These are phyloP conservation scores for Trichoderma endophyticum DNA, from an alignment of 2,329 filamentous ascomycete genomes.

Conservation along the genomic window DNA sequence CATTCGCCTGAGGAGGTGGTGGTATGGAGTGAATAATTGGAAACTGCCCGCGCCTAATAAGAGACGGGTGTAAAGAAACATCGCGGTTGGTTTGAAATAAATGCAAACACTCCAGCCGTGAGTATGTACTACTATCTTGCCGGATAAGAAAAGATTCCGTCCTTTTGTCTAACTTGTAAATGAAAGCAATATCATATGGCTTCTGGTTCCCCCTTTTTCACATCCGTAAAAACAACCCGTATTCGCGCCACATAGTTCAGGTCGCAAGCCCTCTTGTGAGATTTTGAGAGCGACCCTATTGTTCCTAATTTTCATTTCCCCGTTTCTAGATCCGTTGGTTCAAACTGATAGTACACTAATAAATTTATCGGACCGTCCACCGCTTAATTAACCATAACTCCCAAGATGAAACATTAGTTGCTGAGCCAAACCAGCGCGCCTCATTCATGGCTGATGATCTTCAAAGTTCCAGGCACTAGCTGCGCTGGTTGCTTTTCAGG, in stretches of 20 bases:
- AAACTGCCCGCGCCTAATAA: constrained; percentile 50
- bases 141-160: background rate
- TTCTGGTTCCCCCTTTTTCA: background rate
- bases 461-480: constrained; percentile 28
- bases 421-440: constrained; percentile 18
- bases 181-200: background rate
- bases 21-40: constrained; percentile 95
- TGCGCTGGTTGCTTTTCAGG: constrained; percentile 51
- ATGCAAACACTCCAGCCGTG: background rate
- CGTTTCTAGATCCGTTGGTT: constrained; percentile 10
- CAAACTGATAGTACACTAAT: constrained; percentile 15
- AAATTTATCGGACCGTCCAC: background rate
- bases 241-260: background rate
- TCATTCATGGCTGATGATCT: constrained; percentile 32
- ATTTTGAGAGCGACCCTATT: background rate
- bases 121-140: constrained; percentile 8
- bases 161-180: background rate
- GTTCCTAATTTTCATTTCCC: background rate
- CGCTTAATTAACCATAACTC: constrained; percentile 17
- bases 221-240: background rate
- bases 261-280: background rate
- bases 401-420: constrained; percentile 7
- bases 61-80: constrained; percentile 14
- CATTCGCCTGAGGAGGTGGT: constrained; percentile 80
- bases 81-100: background rate